Evolutionary conservation across 176 grass and related monocot genomes (phyloP).

Genomic region (Eremochloa ophiuroides): DNA sequence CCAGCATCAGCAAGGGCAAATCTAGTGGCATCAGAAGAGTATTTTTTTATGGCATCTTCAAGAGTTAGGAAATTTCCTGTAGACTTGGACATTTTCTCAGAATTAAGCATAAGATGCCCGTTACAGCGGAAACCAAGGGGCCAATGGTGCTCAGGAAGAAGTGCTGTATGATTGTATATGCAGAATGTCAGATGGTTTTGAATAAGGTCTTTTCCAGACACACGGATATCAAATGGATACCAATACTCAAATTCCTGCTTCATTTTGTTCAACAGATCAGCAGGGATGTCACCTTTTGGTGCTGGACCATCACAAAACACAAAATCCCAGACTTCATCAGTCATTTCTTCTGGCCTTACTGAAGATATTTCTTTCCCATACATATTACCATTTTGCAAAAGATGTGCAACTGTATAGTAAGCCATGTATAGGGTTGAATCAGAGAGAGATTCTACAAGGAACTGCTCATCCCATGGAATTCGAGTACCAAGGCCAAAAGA

Average conservation of each 20-base stretch:
- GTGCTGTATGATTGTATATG: constrained; percentile 42
- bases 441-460: constrained; percentile 77
- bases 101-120: constrained; percentile 89
- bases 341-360: neutral
- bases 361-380: neutral
- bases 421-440: constrained; percentile 86
- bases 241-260: neutral
- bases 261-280: neutral
- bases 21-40: constrained; percentile 73
- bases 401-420: constrained; percentile 67
- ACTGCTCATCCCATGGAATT: constrained; percentile 78
- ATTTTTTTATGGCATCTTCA: constrained; percentile 53
- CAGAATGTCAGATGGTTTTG: neutral
- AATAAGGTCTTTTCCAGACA: neutral
- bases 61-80: constrained; percentile 83
- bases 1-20: constrained; percentile 83
- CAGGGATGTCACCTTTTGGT: neutral
- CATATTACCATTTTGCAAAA: constrained; percentile 49
- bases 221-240: neutral
- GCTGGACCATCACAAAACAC: neutral
- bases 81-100: constrained; percentile 86
- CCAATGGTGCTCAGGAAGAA: constrained; percentile 69
- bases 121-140: constrained; percentile 77
- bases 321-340: neutral
- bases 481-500: constrained; percentile 80